phyloP scores from a whole-genome alignment of 2,329 filamentous ascomycete genomes.

The Rhynchosporium secalis region DNA sequence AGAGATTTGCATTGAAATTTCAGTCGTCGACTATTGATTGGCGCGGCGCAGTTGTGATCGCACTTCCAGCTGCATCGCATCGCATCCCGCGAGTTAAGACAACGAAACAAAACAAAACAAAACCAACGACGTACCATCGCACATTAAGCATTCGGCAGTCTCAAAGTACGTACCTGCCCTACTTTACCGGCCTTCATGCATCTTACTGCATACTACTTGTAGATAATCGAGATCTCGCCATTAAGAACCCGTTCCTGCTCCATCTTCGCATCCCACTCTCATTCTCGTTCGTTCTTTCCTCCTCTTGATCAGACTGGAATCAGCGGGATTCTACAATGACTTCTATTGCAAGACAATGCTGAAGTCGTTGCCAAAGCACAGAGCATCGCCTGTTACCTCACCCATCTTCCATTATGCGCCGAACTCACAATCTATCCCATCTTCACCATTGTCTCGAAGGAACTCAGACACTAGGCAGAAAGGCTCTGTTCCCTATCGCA shows the following conservation, averaged over 20 bases:
- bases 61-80: no score
- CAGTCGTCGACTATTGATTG: no score
- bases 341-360: slow-evolving; percentile 35
- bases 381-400: slow-evolving; percentile 35
- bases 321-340: slow-evolving; percentile 25
- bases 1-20: no score
- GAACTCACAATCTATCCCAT: slow-evolving; percentile 29
- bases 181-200: background rate
- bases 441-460: slow-evolving; percentile 33
- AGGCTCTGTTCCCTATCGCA: slow-evolving; percentile 22
- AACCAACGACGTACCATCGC: no score
- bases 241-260: background rate
- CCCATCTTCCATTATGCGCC: slow-evolving; percentile 37
- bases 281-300: background rate
- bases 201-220: no score
- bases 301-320: background rate
- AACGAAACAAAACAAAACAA: no score
- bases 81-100: no score
- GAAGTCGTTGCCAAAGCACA: slow-evolving; percentile 33
- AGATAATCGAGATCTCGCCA: background rate
- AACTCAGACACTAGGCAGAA: slow-evolving; percentile 27
- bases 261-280: slow-evolving; percentile 11
- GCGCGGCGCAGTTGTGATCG: no score
- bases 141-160: no score
- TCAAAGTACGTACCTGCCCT: no score